Evolutionary conservation across 116 monocot genomes (phyloP), one percentile per base, ranked within the genome.

Genomic region (Iris pallida): DNA sequence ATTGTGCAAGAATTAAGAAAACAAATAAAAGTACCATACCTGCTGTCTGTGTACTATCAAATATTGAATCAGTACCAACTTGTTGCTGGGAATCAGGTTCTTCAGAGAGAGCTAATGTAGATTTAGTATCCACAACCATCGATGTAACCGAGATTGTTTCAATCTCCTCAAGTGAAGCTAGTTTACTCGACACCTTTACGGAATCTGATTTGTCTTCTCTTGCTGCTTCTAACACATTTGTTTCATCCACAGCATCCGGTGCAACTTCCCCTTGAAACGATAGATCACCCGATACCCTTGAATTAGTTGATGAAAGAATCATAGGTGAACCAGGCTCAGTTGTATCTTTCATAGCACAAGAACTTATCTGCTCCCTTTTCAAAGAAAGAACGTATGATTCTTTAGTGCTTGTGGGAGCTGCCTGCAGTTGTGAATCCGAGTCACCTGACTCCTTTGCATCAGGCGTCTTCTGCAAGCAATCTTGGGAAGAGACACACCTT

Each of bases 11-110:
- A n/a, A n/a, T n/a, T n/a, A n/a, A n/a, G n/a, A n/a, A n/a, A n/a
- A n/a, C n/a, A n/a, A n/a, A n/a, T n/a, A n/a, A 42, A 45, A 68
- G 20, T 6, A 8, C 11, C 64, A 6, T 45, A 81, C 85, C 85
- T 72, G 51, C 61, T 57, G 60, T 55, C n/a, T 59, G 61, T 51
- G 46, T 61, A 69, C 41, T 64, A 55, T 69, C 63, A 12, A 56
- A 16, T 56, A 59, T 64, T 64, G 68, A 71, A 20, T 16, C 53
- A n/a, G 14, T 19, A 66, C 41, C 57, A 70, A 47, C 45, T 47
- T 45, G 58, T 58, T 75, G 62, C 15, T 66, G 42, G 7, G 53
- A 52, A 30, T 78, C 76, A 51, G 69, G 72, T 62, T 62, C 80
- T 68, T 78, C 68, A 56, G 19, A 4, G 40, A 47, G 43, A n/a